phyloP scores from a whole-genome alignment of 331 rosid species.

The Prunus yedoensis region DNA sequence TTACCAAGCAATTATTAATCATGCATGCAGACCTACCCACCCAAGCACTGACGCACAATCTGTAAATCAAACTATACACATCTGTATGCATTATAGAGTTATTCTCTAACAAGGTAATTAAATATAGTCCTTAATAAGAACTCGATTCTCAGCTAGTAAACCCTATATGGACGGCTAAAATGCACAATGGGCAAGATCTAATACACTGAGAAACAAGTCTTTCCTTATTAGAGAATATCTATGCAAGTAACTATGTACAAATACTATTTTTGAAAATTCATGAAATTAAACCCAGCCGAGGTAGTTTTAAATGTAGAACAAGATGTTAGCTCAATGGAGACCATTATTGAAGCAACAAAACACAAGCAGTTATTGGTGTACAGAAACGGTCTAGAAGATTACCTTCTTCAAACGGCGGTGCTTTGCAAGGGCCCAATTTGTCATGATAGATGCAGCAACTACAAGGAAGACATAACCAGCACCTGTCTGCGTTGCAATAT shows the following conservation, averaged over 20 bases:
- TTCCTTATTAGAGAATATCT: neutral
- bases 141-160: neutral
- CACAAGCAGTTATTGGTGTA: neutral
- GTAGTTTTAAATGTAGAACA: neutral
- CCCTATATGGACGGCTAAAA: neutral
- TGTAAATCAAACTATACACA: neutral
- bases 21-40: neutral
- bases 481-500: slow-evolving; percentile 85
- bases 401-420: slow-evolving; percentile 98
- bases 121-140: neutral
- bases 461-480: slow-evolving; percentile 76
- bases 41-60: neutral
- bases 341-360: neutral
- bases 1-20: neutral
- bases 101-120: neutral
- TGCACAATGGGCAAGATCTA: neutral
- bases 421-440: slow-evolving; percentile 96
- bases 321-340: neutral
- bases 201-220: neutral
- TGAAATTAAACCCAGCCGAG: neutral
- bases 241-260: neutral
- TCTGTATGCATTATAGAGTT: neutral
- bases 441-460: slow-evolving; percentile 88
- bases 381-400: slow-evolving; percentile 5
- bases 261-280: neutral